Evolutionary conservation across 768 basidiomycete genomes (phyloP).

Genomic region (Naganishia onofrii): DNA sequence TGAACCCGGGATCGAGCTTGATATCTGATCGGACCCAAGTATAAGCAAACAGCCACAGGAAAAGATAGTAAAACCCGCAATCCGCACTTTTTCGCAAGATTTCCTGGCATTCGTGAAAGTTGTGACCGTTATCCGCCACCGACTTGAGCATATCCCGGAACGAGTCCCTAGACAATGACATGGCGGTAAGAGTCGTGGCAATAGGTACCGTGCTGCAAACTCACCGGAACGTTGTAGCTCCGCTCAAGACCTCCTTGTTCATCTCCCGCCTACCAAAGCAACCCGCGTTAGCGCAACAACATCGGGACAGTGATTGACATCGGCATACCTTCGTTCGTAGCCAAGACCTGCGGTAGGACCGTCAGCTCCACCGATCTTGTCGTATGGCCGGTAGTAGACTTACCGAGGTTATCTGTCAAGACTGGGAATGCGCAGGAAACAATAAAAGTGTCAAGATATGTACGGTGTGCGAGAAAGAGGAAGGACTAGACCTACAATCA

Average conservation of each 20-base stretch:
- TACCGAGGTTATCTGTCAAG: slow-evolving; percentile 82
- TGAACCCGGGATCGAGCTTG: slow-evolving; percentile 82
- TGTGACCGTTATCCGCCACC: slow-evolving; percentile 66
- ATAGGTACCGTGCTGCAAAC: slow-evolving; percentile 2
- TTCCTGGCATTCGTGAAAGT: slow-evolving; percentile 81
- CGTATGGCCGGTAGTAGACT: not conserved
- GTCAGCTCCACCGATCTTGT: not conserved
- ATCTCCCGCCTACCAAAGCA: slow-evolving; percentile 56
- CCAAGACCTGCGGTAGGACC: slow-evolving; percentile 58
- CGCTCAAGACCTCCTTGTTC: slow-evolving; percentile 70
- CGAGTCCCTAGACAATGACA: slow-evolving; percentile 62
- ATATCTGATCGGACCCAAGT: slow-evolving; percentile 61
- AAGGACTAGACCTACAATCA: slow-evolving; percentile 63
- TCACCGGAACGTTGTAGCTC: slow-evolving; percentile 67
- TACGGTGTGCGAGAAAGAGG: not conserved
- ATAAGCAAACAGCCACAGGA: slow-evolving; percentile 19
- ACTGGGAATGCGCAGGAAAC: slow-evolving; percentile 55
- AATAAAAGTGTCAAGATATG: not conserved
- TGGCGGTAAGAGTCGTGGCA: not conserved
- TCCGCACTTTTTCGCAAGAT: slow-evolving; percentile 67
- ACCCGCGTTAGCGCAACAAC: not conserved
- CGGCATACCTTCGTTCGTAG: slow-evolving; percentile 60
- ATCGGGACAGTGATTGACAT: too few species aligned
- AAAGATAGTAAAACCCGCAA: not conserved
- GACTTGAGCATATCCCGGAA: slow-evolving; percentile 84